Base-by-base conservation (phyloP, 1,284 basidiomycete genomes). In the Mycocalia duriaeana region DNA sequence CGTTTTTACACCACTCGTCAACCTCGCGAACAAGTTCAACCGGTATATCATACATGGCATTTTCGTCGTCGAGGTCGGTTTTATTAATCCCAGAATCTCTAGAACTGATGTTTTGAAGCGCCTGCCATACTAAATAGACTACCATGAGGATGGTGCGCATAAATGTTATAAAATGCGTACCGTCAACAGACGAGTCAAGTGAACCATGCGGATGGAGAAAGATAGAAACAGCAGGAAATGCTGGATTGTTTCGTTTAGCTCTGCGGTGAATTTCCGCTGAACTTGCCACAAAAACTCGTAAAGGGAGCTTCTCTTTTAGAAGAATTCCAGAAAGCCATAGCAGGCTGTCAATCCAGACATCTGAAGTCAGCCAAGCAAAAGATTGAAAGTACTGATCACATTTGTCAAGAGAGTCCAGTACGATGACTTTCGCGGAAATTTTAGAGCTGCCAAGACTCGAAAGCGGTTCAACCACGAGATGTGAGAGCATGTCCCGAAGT, bases 391-490 rank as follows among this genome's bases (percentile, higher is more conserved):
- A 31, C 48, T 25, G 8, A 8, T 46, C 45, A 28, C 49, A 53
- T 19, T 51, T 42, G 18, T 55, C 53, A 26, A 55, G 24, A 4
- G 49, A 42, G 23, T 55, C 53, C 1, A 55, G 28, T 5, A 55
- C 53, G 22, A 55, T 48, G 25, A 55, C 49, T 39, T 53, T 53
- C 13, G 50, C 49, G 8, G 51, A 38, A 11, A 38, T 14, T 16
- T 49, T 46, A n/a, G 47, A 34, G 41, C 49, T 49, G 5, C 24
- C 31, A 13, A 51, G 25, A 2, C 46, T 50, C 42, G 47, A 44
- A 44, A 53, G 44, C 14, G 53, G 53, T 26, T 48, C 45, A 13
- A 55, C 44, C 7, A 55, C 50, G 9, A 38, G 7, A 11, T 7
- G 11, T 18, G 36, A 38, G 8, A 38, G 36, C 7, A 9, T 7